These are phyloP conservation scores for Rutstroemia sp. DNA, from an alignment of 2,329 filamentous ascomycete genomes.

Conservation along the genomic window DNA sequence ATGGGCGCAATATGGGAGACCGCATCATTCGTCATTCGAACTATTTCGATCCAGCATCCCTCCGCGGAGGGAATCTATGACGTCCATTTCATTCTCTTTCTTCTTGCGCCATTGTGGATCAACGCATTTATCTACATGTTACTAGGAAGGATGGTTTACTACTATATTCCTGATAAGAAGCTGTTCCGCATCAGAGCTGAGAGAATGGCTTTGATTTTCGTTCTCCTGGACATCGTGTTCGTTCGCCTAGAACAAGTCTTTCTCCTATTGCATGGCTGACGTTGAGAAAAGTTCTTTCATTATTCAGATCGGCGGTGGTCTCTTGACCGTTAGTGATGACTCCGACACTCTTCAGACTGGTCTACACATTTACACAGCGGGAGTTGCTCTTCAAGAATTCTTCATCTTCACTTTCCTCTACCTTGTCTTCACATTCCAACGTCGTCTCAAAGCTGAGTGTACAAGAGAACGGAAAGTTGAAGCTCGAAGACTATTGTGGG, in stretches of 20 bases:
- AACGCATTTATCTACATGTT: slow-evolving; percentile 32
- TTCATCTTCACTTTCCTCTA: slow-evolving; percentile 34
- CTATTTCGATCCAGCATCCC: slow-evolving; percentile 32
- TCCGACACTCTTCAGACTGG: slow-evolving; percentile 29
- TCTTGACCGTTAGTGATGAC: slow-evolving; percentile 28
- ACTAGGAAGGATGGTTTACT: slow-evolving; percentile 29
- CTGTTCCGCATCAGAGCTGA: slow-evolving; percentile 29
- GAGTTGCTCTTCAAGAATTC: slow-evolving; percentile 43
- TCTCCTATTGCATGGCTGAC: neutral
- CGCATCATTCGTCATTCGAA: slow-evolving; percentile 34
- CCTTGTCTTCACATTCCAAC: neutral
- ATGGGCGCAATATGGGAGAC: slow-evolving; percentile 38
- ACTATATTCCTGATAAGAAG: slow-evolving; percentile 32
- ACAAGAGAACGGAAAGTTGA: neutral
- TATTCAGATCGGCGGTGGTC: neutral
- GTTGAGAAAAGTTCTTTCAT: slow-evolving; percentile 28
- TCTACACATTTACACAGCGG: slow-evolving; percentile 44
- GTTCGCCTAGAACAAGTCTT: slow-evolving; percentile 26
- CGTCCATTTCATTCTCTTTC: slow-evolving; percentile 35
- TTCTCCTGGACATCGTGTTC: slow-evolving; percentile 40
- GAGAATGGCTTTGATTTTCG: slow-evolving; percentile 38
- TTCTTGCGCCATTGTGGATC: slow-evolving; percentile 31
- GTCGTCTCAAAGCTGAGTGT: neutral
- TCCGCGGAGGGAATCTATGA: slow-evolving; percentile 30
- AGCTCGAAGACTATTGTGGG: slow-evolving; percentile 32